Evolutionary conservation across 257 asterid species (phyloP), one percentile per base, ranked within the genome.

Genomic region (Solanum piurae): DNA sequence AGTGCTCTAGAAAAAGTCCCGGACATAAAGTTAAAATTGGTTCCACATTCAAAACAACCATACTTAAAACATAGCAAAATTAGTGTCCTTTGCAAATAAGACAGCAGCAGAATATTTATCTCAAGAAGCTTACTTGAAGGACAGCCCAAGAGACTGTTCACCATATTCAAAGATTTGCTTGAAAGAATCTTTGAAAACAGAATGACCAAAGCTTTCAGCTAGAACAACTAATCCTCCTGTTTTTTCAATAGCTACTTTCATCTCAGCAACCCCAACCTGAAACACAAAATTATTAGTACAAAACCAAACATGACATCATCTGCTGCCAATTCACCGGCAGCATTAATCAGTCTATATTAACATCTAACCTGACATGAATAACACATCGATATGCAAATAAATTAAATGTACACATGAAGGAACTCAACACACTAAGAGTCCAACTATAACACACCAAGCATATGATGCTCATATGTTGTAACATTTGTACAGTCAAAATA

Each of bases 251-350:
- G 99, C 98, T 76, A 97, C 96, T 93, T 97, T 95, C 98, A 97
- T 97, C 94, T 97, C 99, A 83, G 99, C 99, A 94, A 97, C 92
- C 87, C 99, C 99, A 89, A 97, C 99, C 99, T 97, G 90, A 88
- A 92, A 87, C 87, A 12, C 64, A 69, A 66, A 73, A 38, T 9
- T 21, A 64, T 88, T 60, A 88, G 89, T 68, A 12, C 34, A 38
- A 73, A 79, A 31, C 66, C 36, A 80, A 49, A 64, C 83, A 8
- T 42, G 38, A 25, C 6, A 68, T 16, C 52, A 84, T 20, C n/a
- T 9, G 37, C 42, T 29, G 29, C 85, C 29, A 80, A 49, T 49
- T 49, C 68, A 80, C 11, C 42, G 7, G 42, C 29, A 80, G 69
- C 68, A 80, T 80, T 49, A 79, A 46, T 27, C 85, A 46, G 69